Base-by-base conservation (phyloP, 139 green algal genomes). In the Chlamydomonas eustigma region DNA sequence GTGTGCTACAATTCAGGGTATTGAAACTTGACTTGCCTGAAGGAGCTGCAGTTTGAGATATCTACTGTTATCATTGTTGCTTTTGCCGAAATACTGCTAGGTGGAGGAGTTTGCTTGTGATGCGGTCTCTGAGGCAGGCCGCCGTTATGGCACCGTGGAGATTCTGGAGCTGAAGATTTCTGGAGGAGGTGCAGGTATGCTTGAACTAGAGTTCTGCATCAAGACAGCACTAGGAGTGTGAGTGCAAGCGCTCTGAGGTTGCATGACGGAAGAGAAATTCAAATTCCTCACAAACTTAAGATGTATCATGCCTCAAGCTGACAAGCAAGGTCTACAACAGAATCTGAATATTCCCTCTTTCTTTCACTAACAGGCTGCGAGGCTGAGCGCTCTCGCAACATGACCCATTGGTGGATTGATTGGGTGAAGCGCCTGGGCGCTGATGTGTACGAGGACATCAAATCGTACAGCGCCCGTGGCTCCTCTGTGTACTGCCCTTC, bases 321-420 rank as follows among this genome's bases (percentile, higher is more conserved):
- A n/a, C n/a, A n/a, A n/a, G n/a, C n/a, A n/a, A n/a, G n/a, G n/a
- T n/a, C n/a, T n/a, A n/a, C n/a, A n/a, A n/a, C n/a, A 58, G 12
- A 58, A 58, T 18, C 18, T 58, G 44, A 58, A 28, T 58, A 12
- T 28, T 18, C 44, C 18, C 18, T 58, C 44, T 28, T 18, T 28
- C 44, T 18, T 58, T 12, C 34, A 28, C 12, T 28, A 37, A 6
- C 65, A 44, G 70, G 70, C 37, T 76, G 70, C 30, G 70, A 37
- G 37, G 2, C 18, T 4, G 70, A 76, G 70, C 37, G 70, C 38
- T 76, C 70, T 32, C 18, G 28, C 18, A 76, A 76, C 70, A 76
- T 76, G 70, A 51, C 38, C 12, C 70, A 76, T 37, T 76, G 70
- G 70, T 76, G 70, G 70, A 38, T 76, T 3, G 70, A 76, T 44